phyloP scores from a whole-genome alignment of 2,329 filamentous ascomycete species.

The Endothia cerciana region DNA sequence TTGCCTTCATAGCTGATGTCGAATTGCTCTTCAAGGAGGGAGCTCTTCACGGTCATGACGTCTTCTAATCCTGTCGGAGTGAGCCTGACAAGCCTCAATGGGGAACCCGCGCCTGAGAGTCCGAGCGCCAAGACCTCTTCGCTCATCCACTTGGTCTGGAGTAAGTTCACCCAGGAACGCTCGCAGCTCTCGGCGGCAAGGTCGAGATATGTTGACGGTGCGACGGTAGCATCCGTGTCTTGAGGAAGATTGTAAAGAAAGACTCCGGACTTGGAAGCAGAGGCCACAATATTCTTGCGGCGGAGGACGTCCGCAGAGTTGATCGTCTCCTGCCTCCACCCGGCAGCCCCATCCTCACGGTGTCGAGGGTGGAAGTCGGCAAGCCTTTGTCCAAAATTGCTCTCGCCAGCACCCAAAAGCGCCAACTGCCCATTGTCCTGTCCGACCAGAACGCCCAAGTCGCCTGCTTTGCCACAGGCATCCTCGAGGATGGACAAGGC shows the following conservation, averaged over 20 bases:
- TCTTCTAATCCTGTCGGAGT: constrained; percentile 50
- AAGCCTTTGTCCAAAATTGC: constrained; percentile 39
- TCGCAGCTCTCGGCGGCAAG: constrained; percentile 29
- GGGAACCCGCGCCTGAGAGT: constrained; percentile 45
- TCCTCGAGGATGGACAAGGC: constrained; percentile 49
- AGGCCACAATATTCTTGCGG: constrained; percentile 36
- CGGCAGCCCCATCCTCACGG: constrained; percentile 22
- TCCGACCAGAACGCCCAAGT: constrained; percentile 48
- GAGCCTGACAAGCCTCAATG: constrained; percentile 51
- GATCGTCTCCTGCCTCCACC: constrained; percentile 30
- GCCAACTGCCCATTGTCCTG: constrained; percentile 55
- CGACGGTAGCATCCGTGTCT: constrained; percentile 22
- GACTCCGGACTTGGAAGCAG: constrained; percentile 41
- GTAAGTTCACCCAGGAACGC: constrained; percentile 31
- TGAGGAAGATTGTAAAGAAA: constrained; percentile 40
- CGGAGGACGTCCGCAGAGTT: constrained; percentile 41
- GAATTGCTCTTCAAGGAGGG: constrained; percentile 34
- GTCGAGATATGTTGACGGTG: constrained; percentile 32
- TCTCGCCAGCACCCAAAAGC: constrained; percentile 45
- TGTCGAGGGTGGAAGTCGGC: constrained; percentile 35
- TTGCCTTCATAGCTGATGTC: constrained; percentile 32
- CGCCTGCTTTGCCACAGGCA: constrained; percentile 28
- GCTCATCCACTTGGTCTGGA: constrained; percentile 50
- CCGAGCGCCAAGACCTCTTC: constrained; percentile 50
- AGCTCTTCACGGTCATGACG: constrained; percentile 40